A percentile compares a stretch with the other conserved stretches of the same genome.
phyloP scores from a whole-genome alignment of 768 basidiomycete species.

The Fistulinella prunicolor region DNA sequence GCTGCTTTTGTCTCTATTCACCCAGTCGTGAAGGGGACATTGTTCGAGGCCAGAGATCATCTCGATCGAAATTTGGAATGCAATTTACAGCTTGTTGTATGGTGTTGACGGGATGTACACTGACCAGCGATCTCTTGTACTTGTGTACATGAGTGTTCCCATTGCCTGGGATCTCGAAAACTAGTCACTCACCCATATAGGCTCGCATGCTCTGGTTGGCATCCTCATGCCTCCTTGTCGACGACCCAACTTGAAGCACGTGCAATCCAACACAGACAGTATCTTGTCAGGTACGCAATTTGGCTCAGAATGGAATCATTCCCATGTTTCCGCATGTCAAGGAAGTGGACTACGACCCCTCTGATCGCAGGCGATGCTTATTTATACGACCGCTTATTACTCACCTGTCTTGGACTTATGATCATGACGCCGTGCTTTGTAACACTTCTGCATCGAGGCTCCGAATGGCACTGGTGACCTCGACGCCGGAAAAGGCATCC shows the following conservation, averaged over 20 bases:
- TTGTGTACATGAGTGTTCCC: slow-evolving; percentile 17
- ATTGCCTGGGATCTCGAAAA: background rate
- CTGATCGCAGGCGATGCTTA: slow-evolving; percentile 23
- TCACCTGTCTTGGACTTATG: slow-evolving; percentile 15
- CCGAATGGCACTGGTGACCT: slow-evolving; percentile 43
- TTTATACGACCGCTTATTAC: slow-evolving; percentile 22
- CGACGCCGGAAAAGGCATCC: slow-evolving; percentile 44
- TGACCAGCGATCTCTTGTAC: slow-evolving; percentile 43
- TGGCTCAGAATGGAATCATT: slow-evolving; percentile 37
- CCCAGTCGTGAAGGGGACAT: slow-evolving; percentile 30
- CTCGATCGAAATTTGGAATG: slow-evolving; percentile 20
- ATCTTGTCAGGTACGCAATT: slow-evolving; percentile 30
- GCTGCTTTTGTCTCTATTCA: slow-evolving; percentile 18
- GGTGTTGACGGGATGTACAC: slow-evolving; percentile 33
- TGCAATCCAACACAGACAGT: slow-evolving; percentile 27
- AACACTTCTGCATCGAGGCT: slow-evolving; percentile 47
- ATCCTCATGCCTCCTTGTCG: slow-evolving; percentile 25
- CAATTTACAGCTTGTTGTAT: slow-evolving; percentile 21
- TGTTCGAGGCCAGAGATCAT: slow-evolving; percentile 25
- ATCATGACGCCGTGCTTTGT: slow-evolving; percentile 46
- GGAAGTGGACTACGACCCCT: slow-evolving; percentile 23
- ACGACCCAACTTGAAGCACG: slow-evolving; percentile 31
- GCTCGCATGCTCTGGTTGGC: slow-evolving; percentile 36
- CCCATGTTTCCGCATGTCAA: slow-evolving; percentile 26
- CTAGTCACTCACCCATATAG: slow-evolving; percentile 31